Percentiles rank a stretch among this genome's conserved stretches.
phyloP scores from a whole-genome alignment of 2,329 filamentous ascomycete species.

The Sarocladium brachiariae region DNA sequence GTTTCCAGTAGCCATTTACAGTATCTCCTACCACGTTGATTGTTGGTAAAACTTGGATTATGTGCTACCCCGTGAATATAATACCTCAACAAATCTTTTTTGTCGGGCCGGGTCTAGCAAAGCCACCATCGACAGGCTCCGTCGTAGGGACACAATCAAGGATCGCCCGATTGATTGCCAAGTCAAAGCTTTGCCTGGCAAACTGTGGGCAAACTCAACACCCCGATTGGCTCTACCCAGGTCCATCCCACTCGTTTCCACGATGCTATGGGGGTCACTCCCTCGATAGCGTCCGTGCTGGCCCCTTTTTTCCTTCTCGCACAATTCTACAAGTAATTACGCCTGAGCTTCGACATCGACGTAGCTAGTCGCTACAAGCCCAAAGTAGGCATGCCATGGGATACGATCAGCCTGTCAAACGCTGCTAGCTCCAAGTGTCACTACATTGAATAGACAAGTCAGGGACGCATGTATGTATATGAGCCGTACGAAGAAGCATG shows the following conservation, averaged over 20 bases:
- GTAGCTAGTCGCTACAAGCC: too few relatives aligned
- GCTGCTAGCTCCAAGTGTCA: too few relatives aligned
- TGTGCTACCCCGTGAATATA: too few relatives aligned
- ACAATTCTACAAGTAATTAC: too few relatives aligned
- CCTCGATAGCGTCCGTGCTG: background rate
- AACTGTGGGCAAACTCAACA: background rate
- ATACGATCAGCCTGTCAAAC: background rate
- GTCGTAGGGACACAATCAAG: background rate
- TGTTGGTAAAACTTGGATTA: too few relatives aligned
- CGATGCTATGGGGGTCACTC: background rate
- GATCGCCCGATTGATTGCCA: slow-evolving; percentile 9
- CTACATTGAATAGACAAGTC: too few relatives aligned
- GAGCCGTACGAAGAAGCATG: too few relatives aligned
- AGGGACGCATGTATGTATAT: too few relatives aligned
- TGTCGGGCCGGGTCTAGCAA: background rate
- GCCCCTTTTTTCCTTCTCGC: background rate
- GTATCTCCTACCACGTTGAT: too few relatives aligned
- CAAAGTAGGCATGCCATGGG: too few relatives aligned
- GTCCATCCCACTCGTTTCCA: background rate
- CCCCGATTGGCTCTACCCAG: background rate
- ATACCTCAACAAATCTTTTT: too few relatives aligned
- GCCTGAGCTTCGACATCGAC: background rate
- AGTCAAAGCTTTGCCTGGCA: slow-evolving; percentile 8
- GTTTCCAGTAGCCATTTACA: too few relatives aligned
- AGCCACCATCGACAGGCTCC: background rate